Percentiles rank a stretch among this genome's conserved stretches.
These are phyloP conservation scores for Backusella sp. DNA, from an alignment of 192 early-diverging fungal species.

Conservation along the genomic window DNA sequence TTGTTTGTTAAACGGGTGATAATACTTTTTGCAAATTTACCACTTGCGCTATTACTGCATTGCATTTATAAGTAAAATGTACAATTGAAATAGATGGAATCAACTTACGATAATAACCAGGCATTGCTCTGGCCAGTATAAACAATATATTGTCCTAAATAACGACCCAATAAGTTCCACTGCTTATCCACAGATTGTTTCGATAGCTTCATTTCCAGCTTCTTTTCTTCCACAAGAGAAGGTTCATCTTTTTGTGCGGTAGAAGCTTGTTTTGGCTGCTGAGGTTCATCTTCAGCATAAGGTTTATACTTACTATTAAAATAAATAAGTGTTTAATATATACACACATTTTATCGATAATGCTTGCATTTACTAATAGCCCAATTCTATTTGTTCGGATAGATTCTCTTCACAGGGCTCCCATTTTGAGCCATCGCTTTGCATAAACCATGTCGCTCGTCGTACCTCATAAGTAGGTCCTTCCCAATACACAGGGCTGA, in stretches of 20 bases:
- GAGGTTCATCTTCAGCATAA: constrained; percentile 15
- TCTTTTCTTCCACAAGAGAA: constrained; percentile 28
- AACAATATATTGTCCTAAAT: constrained; percentile 72
- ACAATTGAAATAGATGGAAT: background rate
- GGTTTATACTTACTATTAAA: constrained; percentile 30
- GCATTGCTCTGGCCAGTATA: constrained; percentile 65
- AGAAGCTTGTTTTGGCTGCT: background rate
- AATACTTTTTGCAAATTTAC: constrained; percentile 44
- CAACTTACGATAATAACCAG: constrained; percentile 53
- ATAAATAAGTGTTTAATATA: background rate
- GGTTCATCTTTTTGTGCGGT: background rate
- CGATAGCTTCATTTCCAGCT: constrained; percentile 27
- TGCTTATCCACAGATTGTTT: constrained; percentile 50
- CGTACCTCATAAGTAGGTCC: constrained; percentile 80
- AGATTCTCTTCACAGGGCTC: constrained; percentile 83
- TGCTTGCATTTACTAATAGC: constrained; percentile 53
- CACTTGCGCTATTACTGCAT: constrained; percentile 29
- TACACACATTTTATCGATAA: background rate
- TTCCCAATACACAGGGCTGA: constrained; percentile 75
- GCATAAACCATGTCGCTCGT: constrained; percentile 82
- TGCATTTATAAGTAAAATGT: background rate
- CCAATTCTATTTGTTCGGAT: constrained; percentile 76
- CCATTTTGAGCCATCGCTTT: constrained; percentile 59
- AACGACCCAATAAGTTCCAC: constrained; percentile 78
- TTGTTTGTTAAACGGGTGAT: constrained; percentile 58